phyloP scores from a whole-genome alignment of 495 filamentous ascomycete genomes.

The Aspergillus steynii region DNA sequence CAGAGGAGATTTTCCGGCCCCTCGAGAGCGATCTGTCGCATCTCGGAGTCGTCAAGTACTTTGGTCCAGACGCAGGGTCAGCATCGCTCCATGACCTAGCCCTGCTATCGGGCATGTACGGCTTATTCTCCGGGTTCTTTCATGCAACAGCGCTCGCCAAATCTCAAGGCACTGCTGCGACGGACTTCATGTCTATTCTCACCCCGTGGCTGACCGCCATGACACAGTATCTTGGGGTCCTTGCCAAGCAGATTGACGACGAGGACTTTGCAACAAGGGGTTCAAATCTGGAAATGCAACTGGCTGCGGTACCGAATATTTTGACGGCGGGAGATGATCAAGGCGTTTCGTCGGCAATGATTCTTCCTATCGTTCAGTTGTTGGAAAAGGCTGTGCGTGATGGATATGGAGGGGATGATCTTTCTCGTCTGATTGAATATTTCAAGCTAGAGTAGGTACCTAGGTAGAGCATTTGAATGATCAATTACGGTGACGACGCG shows the following conservation, averaged over 20 bases:
- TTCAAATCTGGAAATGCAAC: constrained; percentile 15
- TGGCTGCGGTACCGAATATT: constrained; percentile 14
- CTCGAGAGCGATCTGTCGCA: constrained; percentile 5
- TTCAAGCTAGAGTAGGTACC: not conserved
- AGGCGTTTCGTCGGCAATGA: constrained; percentile 7
- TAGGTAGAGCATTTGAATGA: no score
- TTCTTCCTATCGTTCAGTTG: constrained; percentile 4
- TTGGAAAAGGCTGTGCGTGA: constrained; percentile 8
- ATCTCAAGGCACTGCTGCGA: constrained; percentile 1
- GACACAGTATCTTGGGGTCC: constrained; percentile 6
- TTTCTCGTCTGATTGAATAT: constrained; percentile 8
- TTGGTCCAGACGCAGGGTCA: constrained; percentile 10
- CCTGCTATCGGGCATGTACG: constrained; percentile 16
- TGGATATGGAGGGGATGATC: constrained; percentile 7
- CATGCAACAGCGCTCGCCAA: constrained; percentile 11
- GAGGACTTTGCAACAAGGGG: constrained; percentile 13
- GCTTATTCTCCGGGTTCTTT: constrained; percentile 16
- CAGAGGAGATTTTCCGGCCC: not conserved
- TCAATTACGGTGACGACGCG: no score
- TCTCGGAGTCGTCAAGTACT: constrained; percentile 9
- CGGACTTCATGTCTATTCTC: constrained; percentile 6
- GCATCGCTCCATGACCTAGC: constrained; percentile 19
- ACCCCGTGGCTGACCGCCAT: constrained; percentile 11
- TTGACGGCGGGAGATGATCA: constrained; percentile 4
- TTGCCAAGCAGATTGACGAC: constrained; percentile 14